Evolutionary conservation across 2,329 filamentous ascomycete genomes (phyloP), one percentile per base, ranked within the genome.

Genomic region (Aspergillus jensenii): DNA sequence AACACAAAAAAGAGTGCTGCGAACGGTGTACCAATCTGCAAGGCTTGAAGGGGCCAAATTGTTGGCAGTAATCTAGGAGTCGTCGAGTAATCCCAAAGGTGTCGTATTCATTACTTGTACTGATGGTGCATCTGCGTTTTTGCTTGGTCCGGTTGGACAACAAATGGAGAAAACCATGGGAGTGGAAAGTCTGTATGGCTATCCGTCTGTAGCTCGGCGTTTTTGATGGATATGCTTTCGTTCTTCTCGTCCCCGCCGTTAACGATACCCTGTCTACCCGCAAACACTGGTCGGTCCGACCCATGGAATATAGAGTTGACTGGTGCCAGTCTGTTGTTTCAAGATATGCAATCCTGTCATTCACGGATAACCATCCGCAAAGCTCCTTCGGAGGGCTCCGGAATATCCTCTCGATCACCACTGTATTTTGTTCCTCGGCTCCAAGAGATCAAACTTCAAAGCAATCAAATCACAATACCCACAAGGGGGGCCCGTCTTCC

Each of bases 101-200:
- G 15, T 37, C 35, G 35, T 37, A 37, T 37, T 37, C 35, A 37
- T 62, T 23, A 17, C 21, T 33, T 19, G 52, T 52, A 37, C 51
- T 52, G 55, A 40, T 54, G 55, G 40, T 54, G 47, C 50, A 54
- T 59, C 56, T 53, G 45, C 48, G 35, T 56, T 49, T 52, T 55
- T 37, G 40, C 21, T 33, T 52, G 58, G 60, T 59, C 52, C 48
- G 50, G 40, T 9, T 46, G 51, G 50, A 55, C 45, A 39, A 56
- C 35, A 25, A 2, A 33, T 9, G 33, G 15, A 37, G 17, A 25
- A 11, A 31, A 25, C 19, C 17, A 19, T 39, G 39, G 63, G 31
- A 31, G 19, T 31, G 33, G 7, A 19, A 39, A 46, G 17, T n/a
- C 11, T 41, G 21, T 19, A 33, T 54, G 40, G 6, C 35, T 25